phyloP scores from a whole-genome alignment of 257 asterid species.

The Solanum medicagineum region DNA sequence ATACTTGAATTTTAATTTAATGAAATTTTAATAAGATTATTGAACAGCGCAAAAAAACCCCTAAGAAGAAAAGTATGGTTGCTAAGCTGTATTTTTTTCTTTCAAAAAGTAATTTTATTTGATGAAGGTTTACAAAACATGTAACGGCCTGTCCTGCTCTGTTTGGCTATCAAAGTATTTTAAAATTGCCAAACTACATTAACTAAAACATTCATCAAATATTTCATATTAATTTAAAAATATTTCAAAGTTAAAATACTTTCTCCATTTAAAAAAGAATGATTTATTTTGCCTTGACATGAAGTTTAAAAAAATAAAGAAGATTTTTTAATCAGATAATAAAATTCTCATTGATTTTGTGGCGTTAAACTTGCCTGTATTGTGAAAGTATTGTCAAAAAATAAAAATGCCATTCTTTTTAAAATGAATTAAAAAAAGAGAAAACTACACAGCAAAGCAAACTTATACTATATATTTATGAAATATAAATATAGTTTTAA shows the following conservation, averaged over 20 bases:
- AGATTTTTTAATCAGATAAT: no score
- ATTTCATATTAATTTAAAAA: neutral
- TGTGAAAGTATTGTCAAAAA: no score
- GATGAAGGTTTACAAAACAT: neutral
- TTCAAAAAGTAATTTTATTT: neutral
- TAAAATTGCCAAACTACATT: neutral
- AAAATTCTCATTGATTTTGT: no score
- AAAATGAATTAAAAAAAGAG: no score
- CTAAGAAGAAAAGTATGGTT: no score
- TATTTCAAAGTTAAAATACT: neutral
- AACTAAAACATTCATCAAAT: neutral
- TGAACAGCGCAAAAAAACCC: rapidly evolving
- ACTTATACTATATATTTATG: no score
- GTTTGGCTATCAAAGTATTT: neutral
- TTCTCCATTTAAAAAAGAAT: no score
- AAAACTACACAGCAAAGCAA: no score
- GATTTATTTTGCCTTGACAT: rapidly evolving
- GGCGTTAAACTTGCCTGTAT: no score
- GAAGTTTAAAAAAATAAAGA: no score
- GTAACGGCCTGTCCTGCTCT: neutral
- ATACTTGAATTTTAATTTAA: neutral
- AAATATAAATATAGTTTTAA: no score
- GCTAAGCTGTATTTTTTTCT: neutral
- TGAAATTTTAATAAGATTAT: neutral
- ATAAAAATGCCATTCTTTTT: no score